Evolutionary conservation across 2,329 filamentous ascomycete genomes (phyloP), one percentile per base, ranked within the genome.

Genomic region (Cryphonectria parasitica): DNA sequence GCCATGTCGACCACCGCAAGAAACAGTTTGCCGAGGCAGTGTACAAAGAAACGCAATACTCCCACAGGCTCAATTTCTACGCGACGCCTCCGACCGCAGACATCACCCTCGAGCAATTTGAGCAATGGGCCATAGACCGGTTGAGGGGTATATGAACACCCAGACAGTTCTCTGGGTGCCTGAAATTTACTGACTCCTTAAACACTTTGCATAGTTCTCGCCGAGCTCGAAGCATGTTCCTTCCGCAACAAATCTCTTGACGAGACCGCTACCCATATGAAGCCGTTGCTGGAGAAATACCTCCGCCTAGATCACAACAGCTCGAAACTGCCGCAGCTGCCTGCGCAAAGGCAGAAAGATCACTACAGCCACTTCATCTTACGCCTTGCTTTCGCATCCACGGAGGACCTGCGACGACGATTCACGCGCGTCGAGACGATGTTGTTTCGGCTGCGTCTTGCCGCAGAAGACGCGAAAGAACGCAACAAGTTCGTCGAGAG

Each of bases 311-410:
- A 91, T 73, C 87, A 91, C 60, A 95, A 94, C 77, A 91, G 89
- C 69, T 92, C 92, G 0, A 84, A 77, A 72, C 86, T 80, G 60
- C 82, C 79, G 74, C 87, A 84, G 76, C 82, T 95, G 19, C 86
- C 88, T 34, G 82, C 88, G 45, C 93, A 99, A 82, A 88, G 95
- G 39, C 92, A 95, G 80, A 97, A 96, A 79, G 96, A 99, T 76
- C 96, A 99, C 82, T 99, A 98, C 82, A 96, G 93, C 69, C 96
- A 99, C 81, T 99, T 98, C 79, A 99, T 98, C 73, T 88, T 99
- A 7, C 90, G 96, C 0, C 88, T 99, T 60, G 96, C 96, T 1
- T 99, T 99, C 78, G 90, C 95, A 0, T 90, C 92, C 2, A 98
- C 95, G 0, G 94, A 97, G 78, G 96, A 99, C 77, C 85, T 98